A percentile compares a stretch with the other conserved stretches of the same genome.
Conservation (phyloP, 2,329 filamentous ascomycete species). For the Aspergillus sp. region DNA sequence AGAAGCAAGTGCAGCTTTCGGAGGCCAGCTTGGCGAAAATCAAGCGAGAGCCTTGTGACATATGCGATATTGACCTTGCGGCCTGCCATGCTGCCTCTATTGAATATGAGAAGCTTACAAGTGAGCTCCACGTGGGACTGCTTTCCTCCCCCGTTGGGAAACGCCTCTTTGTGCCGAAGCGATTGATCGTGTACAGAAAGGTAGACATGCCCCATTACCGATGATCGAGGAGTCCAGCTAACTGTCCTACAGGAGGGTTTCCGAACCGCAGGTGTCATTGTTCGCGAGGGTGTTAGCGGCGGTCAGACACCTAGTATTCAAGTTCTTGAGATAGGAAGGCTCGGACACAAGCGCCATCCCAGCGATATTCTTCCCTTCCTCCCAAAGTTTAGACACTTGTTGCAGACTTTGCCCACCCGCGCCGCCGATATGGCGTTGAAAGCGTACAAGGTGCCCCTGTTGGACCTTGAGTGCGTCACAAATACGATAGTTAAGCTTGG, state of each 20-base stretch:
- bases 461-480: slow-evolving; percentile 83
- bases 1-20: slow-evolving; percentile 88
- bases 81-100: slow-evolving; percentile 79
- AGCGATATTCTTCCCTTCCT: slow-evolving; percentile 88
- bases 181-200: slow-evolving; percentile 79
- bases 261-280: slow-evolving; percentile 76
- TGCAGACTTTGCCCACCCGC: slow-evolving; percentile 67
- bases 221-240: slow-evolving; percentile 18
- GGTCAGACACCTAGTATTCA: slow-evolving; percentile 70
- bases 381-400: slow-evolving; percentile 66
- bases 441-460: slow-evolving; percentile 68
- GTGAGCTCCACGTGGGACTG: slow-evolving; percentile 75
- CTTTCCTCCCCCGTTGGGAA: slow-evolving; percentile 80
- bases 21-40: slow-evolving; percentile 90
- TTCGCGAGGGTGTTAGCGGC: slow-evolving; percentile 71
- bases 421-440: slow-evolving; percentile 70
- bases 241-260: slow-evolving; percentile 65
- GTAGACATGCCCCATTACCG: slow-evolving; percentile 31
- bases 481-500: slow-evolving; percentile 61
- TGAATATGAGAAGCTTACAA: slow-evolving; percentile 75
- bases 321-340: slow-evolving; percentile 73
- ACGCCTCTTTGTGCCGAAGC: slow-evolving; percentile 72
- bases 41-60: slow-evolving; percentile 78
- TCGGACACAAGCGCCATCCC: slow-evolving; percentile 69
- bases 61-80: slow-evolving; percentile 80